Evolutionary conservation across 2,329 filamentous ascomycete species (phyloP).

Genomic region (Paecilomyces sp.): DNA sequence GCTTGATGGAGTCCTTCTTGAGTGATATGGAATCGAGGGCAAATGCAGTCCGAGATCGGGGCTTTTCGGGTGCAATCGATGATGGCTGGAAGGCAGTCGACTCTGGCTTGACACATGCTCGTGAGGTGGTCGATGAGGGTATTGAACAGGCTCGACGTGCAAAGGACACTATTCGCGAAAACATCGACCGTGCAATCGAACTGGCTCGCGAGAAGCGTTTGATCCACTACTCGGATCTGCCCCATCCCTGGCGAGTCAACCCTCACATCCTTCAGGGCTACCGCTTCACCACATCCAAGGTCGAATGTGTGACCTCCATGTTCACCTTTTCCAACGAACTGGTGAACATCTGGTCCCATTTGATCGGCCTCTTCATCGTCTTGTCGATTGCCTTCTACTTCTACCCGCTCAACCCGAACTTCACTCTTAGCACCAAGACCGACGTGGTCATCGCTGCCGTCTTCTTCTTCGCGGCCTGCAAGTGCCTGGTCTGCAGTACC

Average conservation of each 20-base stretch:
- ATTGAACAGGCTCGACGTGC: conserved; percentile 77
- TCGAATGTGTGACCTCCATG: conserved; percentile 78
- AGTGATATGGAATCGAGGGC: conserved; percentile 78
- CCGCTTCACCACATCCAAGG: conserved; percentile 84
- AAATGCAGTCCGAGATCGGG: conserved; percentile 69
- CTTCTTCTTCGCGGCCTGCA: conserved; percentile 93
- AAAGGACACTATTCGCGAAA: conserved; percentile 73
- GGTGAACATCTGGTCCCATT: conserved; percentile 97
- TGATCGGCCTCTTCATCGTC: conserved; percentile 80
- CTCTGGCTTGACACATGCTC: conserved; percentile 66
- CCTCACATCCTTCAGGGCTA: conserved; percentile 89
- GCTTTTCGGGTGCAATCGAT: conserved; percentile 70
- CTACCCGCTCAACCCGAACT: conserved; percentile 83
- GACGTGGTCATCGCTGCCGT: conserved; percentile 87
- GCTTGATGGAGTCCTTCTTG: conserved; percentile 77
- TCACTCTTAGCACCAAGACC: conserved; percentile 74
- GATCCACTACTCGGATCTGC: conserved; percentile 83
- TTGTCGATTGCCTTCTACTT: conserved; percentile 90
- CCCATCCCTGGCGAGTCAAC: conserved; percentile 88
- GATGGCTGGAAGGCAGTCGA: conserved; percentile 75
- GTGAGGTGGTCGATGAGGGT: conserved; percentile 71
- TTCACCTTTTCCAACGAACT: conserved; percentile 85
- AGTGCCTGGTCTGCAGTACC: conserved; percentile 89
- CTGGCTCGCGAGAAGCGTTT: conserved; percentile 73
- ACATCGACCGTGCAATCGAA: conserved; percentile 69